Percentiles rank a stretch among this genome's conserved stretches.
phyloP scores from a whole-genome alignment of 73 alveolate species.

The Uronychia setigera region DNA sequence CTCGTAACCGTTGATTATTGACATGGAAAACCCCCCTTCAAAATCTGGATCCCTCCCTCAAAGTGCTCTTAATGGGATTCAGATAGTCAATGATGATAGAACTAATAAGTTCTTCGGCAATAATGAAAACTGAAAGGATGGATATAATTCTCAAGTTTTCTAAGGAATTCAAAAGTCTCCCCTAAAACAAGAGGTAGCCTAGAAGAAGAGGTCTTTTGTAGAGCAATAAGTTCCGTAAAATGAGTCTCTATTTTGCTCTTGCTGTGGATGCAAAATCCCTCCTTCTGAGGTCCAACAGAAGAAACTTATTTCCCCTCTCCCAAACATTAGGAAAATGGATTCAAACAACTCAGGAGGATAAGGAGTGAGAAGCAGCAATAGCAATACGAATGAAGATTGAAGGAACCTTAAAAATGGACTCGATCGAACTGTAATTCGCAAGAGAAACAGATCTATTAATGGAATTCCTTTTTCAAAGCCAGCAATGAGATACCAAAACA shows the following conservation, averaged over 20 bases:
- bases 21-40: too few relatives aligned
- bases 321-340: neutral
- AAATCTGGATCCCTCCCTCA: too few relatives aligned
- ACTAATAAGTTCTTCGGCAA: too few relatives aligned
- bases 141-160: neutral
- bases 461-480: neutral
- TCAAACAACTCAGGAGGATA: neutral
- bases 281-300: neutral
- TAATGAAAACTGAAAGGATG: neutral
- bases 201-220: neutral
- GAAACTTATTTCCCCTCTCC: neutral
- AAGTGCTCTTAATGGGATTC: too few relatives aligned
- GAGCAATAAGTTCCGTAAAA: neutral
- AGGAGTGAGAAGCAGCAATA: neutral
- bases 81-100: neutral
- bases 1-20: too few relatives aligned
- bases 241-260: neutral
- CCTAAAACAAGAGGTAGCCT: neutral
- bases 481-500: neutral
- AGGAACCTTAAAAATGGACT: neutral
- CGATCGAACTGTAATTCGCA: neutral
- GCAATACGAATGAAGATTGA: neutral
- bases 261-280: neutral
- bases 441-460: neutral
- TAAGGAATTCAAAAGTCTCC: neutral